Evolutionary conservation across 2,329 filamentous ascomycete genomes (phyloP).

Genomic region (Trichoderma simmonsii): DNA sequence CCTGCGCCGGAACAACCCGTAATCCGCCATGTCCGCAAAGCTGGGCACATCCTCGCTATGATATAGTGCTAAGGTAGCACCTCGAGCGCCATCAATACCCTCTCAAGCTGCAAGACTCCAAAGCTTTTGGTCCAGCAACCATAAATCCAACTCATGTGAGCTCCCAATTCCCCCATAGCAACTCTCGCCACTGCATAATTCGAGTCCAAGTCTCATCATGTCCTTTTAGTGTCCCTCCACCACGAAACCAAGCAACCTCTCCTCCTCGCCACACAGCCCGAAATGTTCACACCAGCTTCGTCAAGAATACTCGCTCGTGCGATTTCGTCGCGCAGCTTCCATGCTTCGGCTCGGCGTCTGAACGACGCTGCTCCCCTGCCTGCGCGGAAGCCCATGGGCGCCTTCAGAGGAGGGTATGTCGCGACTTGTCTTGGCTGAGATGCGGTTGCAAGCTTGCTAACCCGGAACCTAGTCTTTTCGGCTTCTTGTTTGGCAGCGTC

Average conservation of each 20-base stretch:
- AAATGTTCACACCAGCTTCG: conserved; percentile 38
- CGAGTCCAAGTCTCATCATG: neutral
- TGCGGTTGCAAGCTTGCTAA: conserved; percentile 10
- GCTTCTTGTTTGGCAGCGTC: conserved; percentile 83
- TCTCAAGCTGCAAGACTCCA: conserved; percentile 4
- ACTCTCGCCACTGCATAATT: neutral
- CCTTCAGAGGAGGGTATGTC: conserved; percentile 60
- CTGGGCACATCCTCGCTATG: neutral
- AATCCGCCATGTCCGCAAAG: conserved; percentile 14
- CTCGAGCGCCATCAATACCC: neutral
- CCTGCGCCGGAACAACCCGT: conserved; percentile 21
- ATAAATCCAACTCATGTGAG: conserved; percentile 18
- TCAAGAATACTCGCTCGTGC: conserved; percentile 44
- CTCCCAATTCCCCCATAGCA: conserved; percentile 13
- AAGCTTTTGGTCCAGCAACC: neutral
- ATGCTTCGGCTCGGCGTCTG: conserved; percentile 49
- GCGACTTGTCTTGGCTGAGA: conserved; percentile 13
- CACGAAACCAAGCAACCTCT: neutral
- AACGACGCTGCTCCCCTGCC: conserved; percentile 47
- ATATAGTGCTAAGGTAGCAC: neutral
- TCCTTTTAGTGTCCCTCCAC: conserved; percentile 19
- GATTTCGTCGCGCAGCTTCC: conserved; percentile 42
- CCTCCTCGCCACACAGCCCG: conserved; percentile 20
- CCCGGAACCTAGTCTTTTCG: conserved; percentile 65
- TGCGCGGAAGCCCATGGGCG: conserved; percentile 57